Base-by-base conservation (phyloP, 805 yeast species). In the Ogataea trehaloabstinens region DNA sequence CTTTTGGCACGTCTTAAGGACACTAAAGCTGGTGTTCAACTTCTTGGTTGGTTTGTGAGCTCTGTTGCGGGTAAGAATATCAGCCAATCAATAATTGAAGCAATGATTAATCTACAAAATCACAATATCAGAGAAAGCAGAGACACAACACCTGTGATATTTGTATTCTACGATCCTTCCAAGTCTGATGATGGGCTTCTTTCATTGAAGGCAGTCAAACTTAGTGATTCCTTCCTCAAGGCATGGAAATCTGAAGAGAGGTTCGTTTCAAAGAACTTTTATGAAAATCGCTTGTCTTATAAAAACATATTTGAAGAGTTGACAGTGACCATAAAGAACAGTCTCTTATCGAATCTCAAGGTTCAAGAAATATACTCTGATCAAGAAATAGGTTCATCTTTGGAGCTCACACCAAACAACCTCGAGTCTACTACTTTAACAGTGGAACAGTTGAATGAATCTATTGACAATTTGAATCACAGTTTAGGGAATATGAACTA, bases 11-110 rank as follows among this genome's bases (percentile, higher is more conserved):
- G 77, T 44, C 73, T 86, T 46, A 76, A 71, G 53, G 73, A 71
- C 39, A 75, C 80, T 45, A 82, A 82, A 34, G 70, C 76, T 44
- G 90, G 89, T 32, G 70, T 78, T 30, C 85, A 80, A 56, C 71
- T 81, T 44, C 75, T 81, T 46, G 96, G 96, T 24, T 87, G 90
- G 88, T 87, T 85, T 66, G 77, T 85, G 56, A 71, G 83, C 31
- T 72, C 88, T 20, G 66, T 70, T 36, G 74, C 84, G 28, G 93
- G 93, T 32, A 79, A 79, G 58, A 80, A 80, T 56, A 76, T 81
- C 53, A 78, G 80, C 43, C 73, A 76, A 38, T 76, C 77, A 38
- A 69, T 85, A 36, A 70, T 88, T 20, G 95, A 87, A 52, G 72
- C 80, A 28, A 71, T 87, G 66, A 76, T 80, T 32, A 76, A 75